Base-by-base conservation (phyloP, 257 asterid species). In the Verbena officinalis region DNA sequence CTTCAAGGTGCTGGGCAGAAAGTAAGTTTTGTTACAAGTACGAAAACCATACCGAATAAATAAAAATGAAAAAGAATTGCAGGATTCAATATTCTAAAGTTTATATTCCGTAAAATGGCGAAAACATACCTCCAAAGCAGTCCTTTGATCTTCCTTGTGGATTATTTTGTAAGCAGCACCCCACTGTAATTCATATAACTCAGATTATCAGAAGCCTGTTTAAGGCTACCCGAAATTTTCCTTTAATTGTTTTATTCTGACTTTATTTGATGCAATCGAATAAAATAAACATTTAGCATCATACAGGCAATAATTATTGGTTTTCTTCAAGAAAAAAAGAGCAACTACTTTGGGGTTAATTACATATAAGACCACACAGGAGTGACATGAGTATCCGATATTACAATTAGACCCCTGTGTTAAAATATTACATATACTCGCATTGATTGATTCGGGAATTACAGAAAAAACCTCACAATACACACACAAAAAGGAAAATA, bases 91-190 rank as follows among this genome's bases (percentile, higher is more conserved):
- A 14, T 11, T 42, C n/a, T 27, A 15, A 4, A 1, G 46, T 9
- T 53, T 33, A 38, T 4, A 33, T 5, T 5, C 2, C 14, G 1
- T 16, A 17, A 40, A 27, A 55, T 16, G 27, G n/a, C 9, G 21
- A 72, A 57, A 23, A 59, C 68, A 23, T 66, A 90, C 97, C 82
- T 78, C 88, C 83, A 90, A 69, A 38, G 99, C 99, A 48, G 75
- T 72, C 40, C 74, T 82, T 74, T 90, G 91, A 80, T 87, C 92
- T 81, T 87, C 80, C 79, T 81, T 79, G 64, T 62, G 61, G 21
- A 67, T 69, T 61, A 90, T 87, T 69, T 90, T 93, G 86, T 87
- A 93, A 46, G 97, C 97, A 45, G 88, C 92, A 52, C 97, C 99
- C 96, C 99, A 90, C 99, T 93, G 78, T 48, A 27, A 27, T 27